Evolutionary conservation across 208 protist species (phyloP), one percentile per base, ranked within the genome.

Genomic region (Acanthamoeba pearcei): DNA sequence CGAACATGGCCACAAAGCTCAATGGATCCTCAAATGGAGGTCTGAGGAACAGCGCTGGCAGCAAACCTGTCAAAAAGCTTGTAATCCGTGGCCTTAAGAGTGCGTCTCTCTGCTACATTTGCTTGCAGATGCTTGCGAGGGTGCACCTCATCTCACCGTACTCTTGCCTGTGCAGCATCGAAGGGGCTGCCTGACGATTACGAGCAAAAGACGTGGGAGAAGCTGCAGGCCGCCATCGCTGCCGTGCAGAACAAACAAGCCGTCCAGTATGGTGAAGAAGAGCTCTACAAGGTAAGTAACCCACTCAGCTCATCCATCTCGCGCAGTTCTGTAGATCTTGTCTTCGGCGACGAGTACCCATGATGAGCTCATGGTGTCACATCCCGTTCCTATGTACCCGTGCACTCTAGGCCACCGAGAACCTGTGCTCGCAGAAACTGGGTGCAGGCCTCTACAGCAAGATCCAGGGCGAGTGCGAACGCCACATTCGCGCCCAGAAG

Each of bases 231-330:
- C 15, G 96, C 97, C 17, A 95, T 97, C 32, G 24, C 35, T 9
- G 96, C 93, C 5, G 96, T 97, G 17, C 90, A 97, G 29, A 60
- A 32, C 3, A 95, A 97, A 76, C 42, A 95, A 42, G 9, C 96
- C 8, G 95, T 96, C 15, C 10, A 38, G 35, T 57, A 82, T 19
- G 94, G 83, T 27, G 68, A 95, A 49, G 96, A 97, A 55, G 95
- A 97, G 29, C 92, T 97, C 27, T 97, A 97, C 92, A 94, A 95
- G 95, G 95, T 96, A n/a, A 8, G 22, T 89, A 19, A 62, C 57
- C 62, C 51, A 51, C 27, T 35, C 70, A 82, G 17, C 72, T 88
- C 57, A 38, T 49, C 68, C 51, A 51, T 80, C 76, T 82, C 15
- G 0, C 1, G 27, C 29, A 57, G 10, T 32, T 74, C 68, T 74